Evolutionary conservation across 352 stramenopile species (phyloP), one percentile per base, ranked within the genome.

Genomic region (Pythium rishiriense): DNA sequence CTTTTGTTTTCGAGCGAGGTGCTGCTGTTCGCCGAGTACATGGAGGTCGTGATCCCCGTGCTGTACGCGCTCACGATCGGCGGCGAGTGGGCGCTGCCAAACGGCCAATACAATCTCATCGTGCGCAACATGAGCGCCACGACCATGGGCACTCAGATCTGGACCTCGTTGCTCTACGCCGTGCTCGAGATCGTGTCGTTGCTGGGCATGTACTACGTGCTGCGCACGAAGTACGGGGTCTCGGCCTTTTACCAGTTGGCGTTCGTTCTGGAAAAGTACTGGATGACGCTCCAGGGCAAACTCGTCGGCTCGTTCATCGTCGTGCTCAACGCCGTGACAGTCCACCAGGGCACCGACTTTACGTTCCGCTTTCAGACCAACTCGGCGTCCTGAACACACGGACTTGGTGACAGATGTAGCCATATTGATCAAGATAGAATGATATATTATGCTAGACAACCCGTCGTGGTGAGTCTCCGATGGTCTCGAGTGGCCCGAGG

Each of bases 241-340:
- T 64, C 59, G 8, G 31, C 64, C 24, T 60, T 74, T 6, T 63
- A 69, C 41, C 69, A 78, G 37, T 58, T 83, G 1, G 59, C 68
- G 22, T 80, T 78, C 29, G 62, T 74, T n/a, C 28, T 83, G 29
- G 64, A 73, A 35, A 59, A 63, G 12, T 74, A 80, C 64, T 79
- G 68, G 65, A 50, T 69, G 22, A 58, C 66, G 12, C 42, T 68
- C 6, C 74, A 85, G 56, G 69, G 54, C 50, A 85, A 81, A 57
- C 61, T 77, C 2, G 43, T 82, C 0, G 60, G 58, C 11, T n/a
- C 37, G 31, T 66, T 71, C 50, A 62, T 66, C 15, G 35, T 66
- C 10, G 45, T 46, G 5, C 4, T 58, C 19, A 60, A 65, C 28
- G 29, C 51, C 17, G 37, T 41, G 12, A 63, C 45, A 0, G 42